phyloP scores from a whole-genome alignment of 169 alveolate species.

The Eimeria necatrix region DNA sequence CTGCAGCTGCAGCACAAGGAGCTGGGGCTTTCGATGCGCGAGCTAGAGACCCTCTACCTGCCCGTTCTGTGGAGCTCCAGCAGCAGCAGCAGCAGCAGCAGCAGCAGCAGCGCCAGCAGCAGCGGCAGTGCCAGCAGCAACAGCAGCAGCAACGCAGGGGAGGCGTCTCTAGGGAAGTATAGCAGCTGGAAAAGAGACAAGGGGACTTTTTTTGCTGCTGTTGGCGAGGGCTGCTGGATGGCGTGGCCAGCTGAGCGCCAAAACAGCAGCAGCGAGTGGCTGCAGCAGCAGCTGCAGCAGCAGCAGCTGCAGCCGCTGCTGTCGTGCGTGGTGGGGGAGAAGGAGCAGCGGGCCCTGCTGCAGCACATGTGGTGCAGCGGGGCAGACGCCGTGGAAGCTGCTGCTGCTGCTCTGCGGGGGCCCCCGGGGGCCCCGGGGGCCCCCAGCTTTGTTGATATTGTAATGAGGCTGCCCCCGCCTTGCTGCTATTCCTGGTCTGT shows the following conservation, averaged over 20 bases:
- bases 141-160: conserved; percentile 6
- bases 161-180: background rate
- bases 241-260: background rate
- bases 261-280: background rate
- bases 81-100: background rate
- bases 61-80: conserved; percentile 2
- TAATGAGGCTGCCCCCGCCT: conserved; percentile 6
- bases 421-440: background rate
- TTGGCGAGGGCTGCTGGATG: background rate
- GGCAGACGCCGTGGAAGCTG: too few relatives aligned
- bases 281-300: conserved; percentile 27
- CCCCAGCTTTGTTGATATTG: background rate
- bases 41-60: conserved; percentile 25
- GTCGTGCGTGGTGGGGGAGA: background rate
- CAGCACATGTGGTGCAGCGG: background rate
- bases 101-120: conserved; percentile 34
- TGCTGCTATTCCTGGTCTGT: background rate
- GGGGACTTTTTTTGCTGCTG: background rate
- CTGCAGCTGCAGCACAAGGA: conserved; percentile 54
- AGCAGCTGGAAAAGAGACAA: background rate
- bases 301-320: background rate
- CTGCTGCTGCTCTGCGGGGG: background rate
- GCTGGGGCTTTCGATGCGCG: background rate
- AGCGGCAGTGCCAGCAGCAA: background rate
- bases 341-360: background rate